These are phyloP conservation scores for Alternaria novae-zelandiae DNA, from an alignment of 2,329 filamentous ascomycete species.

Conservation along the genomic window DNA sequence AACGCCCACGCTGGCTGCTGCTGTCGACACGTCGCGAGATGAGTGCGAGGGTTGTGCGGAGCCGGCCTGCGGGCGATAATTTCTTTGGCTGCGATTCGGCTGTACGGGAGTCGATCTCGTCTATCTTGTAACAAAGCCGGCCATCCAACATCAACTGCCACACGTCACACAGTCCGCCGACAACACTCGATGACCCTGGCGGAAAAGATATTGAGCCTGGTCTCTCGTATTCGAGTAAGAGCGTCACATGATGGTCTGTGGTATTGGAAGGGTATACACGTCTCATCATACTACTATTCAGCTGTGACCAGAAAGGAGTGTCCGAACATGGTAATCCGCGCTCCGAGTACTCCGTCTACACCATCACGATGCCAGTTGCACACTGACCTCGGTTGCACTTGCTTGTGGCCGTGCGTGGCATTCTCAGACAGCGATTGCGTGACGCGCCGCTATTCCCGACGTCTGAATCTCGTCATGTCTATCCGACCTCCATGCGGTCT, in stretches of 20 bases:
- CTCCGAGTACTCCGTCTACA: background rate
- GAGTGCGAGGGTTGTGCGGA: background rate
- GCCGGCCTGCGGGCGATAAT: conserved; percentile 6
- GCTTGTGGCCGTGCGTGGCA: conserved; percentile 1
- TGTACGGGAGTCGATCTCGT: conserved; percentile 9
- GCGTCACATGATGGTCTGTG: background rate
- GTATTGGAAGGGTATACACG: background rate
- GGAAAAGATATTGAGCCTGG: background rate
- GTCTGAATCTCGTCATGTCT: conserved; percentile 1
- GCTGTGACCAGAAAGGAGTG: background rate
- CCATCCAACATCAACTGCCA: background rate
- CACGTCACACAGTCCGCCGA: background rate
- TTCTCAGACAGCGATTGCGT: conserved; percentile 3
- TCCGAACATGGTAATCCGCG: background rate
- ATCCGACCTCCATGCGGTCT: background rate
- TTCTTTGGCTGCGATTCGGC: conserved; percentile 8
- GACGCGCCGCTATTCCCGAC: background rate
- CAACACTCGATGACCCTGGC: background rate
- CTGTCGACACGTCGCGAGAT: conserved; percentile 1
- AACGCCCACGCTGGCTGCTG: conserved; percentile 6
- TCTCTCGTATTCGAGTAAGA: background rate
- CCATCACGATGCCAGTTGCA: background rate
- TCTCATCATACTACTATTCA: background rate
- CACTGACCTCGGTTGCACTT: background rate
- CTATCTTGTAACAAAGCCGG: conserved; percentile 1